Evolutionary conservation across 768 basidiomycete genomes (phyloP).

Genomic region (Amanita rubescens): DNA sequence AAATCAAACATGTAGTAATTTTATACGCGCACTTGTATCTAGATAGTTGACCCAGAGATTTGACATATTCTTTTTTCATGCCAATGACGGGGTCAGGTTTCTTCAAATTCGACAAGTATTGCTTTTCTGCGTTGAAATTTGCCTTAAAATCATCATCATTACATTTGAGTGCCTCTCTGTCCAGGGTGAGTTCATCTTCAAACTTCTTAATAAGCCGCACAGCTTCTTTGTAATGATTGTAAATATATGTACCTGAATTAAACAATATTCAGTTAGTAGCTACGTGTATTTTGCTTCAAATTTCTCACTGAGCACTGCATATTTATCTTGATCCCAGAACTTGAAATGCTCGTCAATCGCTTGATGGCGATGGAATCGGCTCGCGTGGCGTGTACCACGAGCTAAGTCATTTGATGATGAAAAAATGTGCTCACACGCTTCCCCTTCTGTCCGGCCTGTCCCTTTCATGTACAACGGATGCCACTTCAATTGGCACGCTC

Average conservation of each 20-base stretch:
- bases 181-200: conserved; percentile 1
- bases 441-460: conserved; percentile 8
- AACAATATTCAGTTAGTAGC: too few relatives aligned
- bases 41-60: neutral
- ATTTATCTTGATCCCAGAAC: conserved; percentile 10
- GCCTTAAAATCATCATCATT: neutral
- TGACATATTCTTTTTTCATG: neutral
- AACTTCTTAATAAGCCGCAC: neutral
- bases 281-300: neutral
- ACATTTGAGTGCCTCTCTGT: too few relatives aligned
- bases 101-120: conserved; percentile 1
- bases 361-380: conserved; percentile 10
- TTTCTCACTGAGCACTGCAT: conserved; percentile 3
- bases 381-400: neutral
- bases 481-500: conserved; percentile 7
- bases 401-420: conserved; percentile 9
- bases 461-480: conserved; percentile 9
- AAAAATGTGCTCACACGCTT: conserved; percentile 11
- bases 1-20: too few relatives aligned
- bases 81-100: neutral
- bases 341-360: conserved; percentile 8
- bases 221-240: conserved; percentile 3
- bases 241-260: conserved; percentile 4
- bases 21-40: neutral
- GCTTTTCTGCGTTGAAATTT: neutral